Evolutionary conservation across 257 asterid species (phyloP).

Genomic region (Petunia secreta): DNA sequence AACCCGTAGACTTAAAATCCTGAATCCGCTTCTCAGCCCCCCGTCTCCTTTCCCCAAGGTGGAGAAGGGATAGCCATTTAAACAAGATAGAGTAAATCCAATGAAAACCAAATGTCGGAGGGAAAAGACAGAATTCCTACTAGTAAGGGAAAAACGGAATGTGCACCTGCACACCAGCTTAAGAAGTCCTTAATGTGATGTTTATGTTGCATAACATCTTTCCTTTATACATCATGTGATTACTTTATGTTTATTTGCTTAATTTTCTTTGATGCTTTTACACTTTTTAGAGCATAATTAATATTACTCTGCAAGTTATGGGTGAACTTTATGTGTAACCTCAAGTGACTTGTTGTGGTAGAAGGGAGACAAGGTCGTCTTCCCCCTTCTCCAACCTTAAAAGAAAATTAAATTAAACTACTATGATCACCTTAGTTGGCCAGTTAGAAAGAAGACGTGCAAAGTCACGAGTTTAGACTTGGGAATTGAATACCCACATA

Average conservation of each 20-base stretch:
- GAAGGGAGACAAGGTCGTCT: background rate
- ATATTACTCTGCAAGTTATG: background rate
- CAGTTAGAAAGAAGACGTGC: background rate
- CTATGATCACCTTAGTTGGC: background rate
- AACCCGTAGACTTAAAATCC: too few species aligned
- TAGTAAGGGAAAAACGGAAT: background rate
- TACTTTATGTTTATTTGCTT: background rate
- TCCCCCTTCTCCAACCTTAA: background rate
- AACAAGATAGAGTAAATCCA: conserved; percentile 12
- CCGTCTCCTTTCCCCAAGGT: background rate
- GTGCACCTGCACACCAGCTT: background rate
- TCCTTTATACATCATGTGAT: background rate
- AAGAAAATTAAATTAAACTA: background rate
- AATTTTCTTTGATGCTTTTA: background rate
- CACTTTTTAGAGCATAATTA: background rate
- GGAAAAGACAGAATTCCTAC: background rate
- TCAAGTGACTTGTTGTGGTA: background rate
- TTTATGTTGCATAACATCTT: background rate
- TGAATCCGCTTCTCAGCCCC: too few species aligned
- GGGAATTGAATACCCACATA: background rate
- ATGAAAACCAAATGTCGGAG: background rate
- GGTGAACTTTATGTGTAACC: background rate
- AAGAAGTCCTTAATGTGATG: background rate
- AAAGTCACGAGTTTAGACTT: background rate
- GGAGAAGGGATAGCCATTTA: background rate